Percentiles rank a stretch among this genome's conserved stretches.
phyloP scores from a whole-genome alignment of 1,284 basidiomycete species.

The Meira nashicola region DNA sequence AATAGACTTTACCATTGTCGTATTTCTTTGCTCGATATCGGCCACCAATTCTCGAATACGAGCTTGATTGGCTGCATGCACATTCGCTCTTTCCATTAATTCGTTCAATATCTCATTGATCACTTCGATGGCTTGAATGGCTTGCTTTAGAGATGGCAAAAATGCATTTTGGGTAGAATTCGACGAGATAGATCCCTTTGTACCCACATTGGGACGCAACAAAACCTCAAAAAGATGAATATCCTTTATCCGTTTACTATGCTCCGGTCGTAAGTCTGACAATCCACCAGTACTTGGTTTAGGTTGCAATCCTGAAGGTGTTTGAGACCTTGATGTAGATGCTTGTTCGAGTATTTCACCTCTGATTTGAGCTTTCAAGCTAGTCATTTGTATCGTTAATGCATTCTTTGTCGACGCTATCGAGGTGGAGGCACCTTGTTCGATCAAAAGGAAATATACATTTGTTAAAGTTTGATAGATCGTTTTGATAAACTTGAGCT shows the following conservation, averaged over 20 bases:
- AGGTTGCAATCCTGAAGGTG: too few relatives aligned
- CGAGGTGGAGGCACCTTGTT: slow-evolving; percentile 9
- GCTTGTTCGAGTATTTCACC: too few relatives aligned
- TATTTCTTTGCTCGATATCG: neutral
- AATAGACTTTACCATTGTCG: neutral
- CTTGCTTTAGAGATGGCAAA: neutral
- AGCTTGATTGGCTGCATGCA: slow-evolving; percentile 8
- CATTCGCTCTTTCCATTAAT: neutral
- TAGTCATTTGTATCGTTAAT: too few relatives aligned
- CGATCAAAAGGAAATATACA: neutral
- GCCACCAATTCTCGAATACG: neutral
- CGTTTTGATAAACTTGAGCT: neutral
- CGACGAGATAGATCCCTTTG: too few relatives aligned
- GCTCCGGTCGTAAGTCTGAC: too few relatives aligned
- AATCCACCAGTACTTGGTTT: too few relatives aligned
- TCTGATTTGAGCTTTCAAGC: too few relatives aligned
- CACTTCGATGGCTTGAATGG: neutral
- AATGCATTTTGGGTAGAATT: too few relatives aligned
- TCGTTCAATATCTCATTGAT: slow-evolving; percentile 2
- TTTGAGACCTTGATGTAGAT: too few relatives aligned
- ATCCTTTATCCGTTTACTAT: too few relatives aligned
- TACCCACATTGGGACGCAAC: too few relatives aligned
- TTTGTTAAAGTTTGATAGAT: slow-evolving; percentile 5
- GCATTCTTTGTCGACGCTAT: neutral
- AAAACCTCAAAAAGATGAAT: too few relatives aligned